phyloP scores from a whole-genome alignment of 768 basidiomycete genomes.

The Leccinum barrowsii region DNA sequence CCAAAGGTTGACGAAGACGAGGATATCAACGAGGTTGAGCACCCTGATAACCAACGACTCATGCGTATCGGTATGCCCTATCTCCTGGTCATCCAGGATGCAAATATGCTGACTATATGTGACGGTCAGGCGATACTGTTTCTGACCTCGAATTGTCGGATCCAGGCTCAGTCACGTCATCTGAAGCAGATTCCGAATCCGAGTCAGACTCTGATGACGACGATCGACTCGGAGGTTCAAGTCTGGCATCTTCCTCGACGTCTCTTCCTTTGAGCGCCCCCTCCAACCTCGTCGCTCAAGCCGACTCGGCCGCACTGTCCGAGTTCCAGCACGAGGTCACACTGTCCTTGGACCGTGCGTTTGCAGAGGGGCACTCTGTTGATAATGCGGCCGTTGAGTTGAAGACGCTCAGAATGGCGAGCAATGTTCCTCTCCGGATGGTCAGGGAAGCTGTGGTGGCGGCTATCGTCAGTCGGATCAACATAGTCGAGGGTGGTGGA shows the following conservation, averaged over 20 bases:
- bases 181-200: slow-evolving; percentile 41
- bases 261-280: slow-evolving; percentile 42
- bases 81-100: not conserved
- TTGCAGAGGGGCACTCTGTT: slow-evolving; percentile 85
- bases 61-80: slow-evolving; percentile 64
- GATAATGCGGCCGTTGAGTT: slow-evolving; percentile 93
- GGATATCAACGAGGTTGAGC: slow-evolving; percentile 57
- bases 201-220: slow-evolving; percentile 41
- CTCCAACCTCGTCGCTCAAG: slow-evolving; percentile 36
- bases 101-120: slow-evolving; percentile 1
- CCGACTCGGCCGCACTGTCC: slow-evolving; percentile 45
- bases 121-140: slow-evolving; percentile 47
- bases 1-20: slow-evolving; percentile 57
- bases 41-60: slow-evolving; percentile 66
- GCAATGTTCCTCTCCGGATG: slow-evolving; percentile 82
- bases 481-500: slow-evolving; percentile 53
- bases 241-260: slow-evolving; percentile 44
- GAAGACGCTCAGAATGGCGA: slow-evolving; percentile 95
- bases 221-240: slow-evolving; percentile 34
- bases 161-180: slow-evolving; percentile 52
- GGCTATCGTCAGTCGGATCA: slow-evolving; percentile 74
- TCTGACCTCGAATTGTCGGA: slow-evolving; percentile 64
- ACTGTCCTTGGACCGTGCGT: slow-evolving; percentile 89
- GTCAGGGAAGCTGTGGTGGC: slow-evolving; percentile 87
- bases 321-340: slow-evolving; percentile 77